Evolutionary conservation across 768 basidiomycete species (phyloP), one percentile per base, ranked within the genome.

Genomic region (Leccinum incarnatum): DNA sequence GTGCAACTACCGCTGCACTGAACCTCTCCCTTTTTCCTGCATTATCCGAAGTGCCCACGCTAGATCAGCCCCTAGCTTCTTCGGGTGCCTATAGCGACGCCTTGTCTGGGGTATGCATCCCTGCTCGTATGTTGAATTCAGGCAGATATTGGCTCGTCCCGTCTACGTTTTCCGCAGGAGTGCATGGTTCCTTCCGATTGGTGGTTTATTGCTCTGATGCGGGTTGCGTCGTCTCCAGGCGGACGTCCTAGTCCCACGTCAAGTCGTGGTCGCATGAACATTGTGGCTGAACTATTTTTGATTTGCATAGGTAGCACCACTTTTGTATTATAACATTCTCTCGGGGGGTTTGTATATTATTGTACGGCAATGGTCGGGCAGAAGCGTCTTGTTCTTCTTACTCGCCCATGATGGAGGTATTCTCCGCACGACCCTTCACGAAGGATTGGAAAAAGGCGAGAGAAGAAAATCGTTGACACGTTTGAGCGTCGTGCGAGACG

Each of bases 11-110:
- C 14, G 70, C 78, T 5, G 72, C 85, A 0, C 72, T 89, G 54
- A 88, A 92, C 62, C 74, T 89, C 12, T 82, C 88, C 0, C 65
- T 91, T 9, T 86, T 83, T 60, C 72, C 78, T 0, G 67, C 76
- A 9, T 67, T 72, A 0, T 14, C 60, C 14, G 23, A 7, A 11
- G 36, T 29, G 6, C 63, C 69, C 7, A 53, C 61, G 2, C 55
- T 80, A n/a, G 72, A 75, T 27, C 66, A 69, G 8, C 80, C 80
- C 36, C 66, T 91, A 5, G 71, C 79, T 1, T 91, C 92, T 0
- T 93, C 93, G 0, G 93, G 93, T 2, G 82, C 88, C 0, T 96
- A 95, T 67, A 81, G 86, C 25, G 91, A 95, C 60, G 77, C 81
- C 0, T 72, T 87, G 29, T 84, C 87, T 0, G 94, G 95, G 0